Conservation (phyloP, 2,329 filamentous ascomycete species). For the Hypoxylon sp. region DNA sequence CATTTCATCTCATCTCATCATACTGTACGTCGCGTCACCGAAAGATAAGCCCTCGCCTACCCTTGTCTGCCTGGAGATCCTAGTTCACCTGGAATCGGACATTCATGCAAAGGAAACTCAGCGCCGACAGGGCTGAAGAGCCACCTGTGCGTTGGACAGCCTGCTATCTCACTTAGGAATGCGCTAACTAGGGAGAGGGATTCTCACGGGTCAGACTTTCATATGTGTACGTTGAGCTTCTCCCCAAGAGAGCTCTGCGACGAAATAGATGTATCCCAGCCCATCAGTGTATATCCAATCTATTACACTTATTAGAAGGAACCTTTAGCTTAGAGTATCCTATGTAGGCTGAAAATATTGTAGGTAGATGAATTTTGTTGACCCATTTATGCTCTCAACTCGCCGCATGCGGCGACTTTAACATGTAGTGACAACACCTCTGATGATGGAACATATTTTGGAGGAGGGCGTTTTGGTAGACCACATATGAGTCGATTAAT, state of each 20-base stretch:
- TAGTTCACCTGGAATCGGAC: neutral
- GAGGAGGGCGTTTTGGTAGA: neutral
- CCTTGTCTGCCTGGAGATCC: neutral
- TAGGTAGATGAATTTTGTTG: neutral
- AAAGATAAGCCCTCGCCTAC: no score
- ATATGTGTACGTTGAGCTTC: neutral
- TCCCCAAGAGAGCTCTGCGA: neutral
- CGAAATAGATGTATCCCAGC: neutral
- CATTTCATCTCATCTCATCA: neutral
- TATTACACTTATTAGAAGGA: neutral
- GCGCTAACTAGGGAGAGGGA: neutral
- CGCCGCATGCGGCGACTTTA: neutral
- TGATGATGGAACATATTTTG: no score
- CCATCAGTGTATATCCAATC: neutral
- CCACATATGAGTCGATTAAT: neutral
- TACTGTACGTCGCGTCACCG: neutral
- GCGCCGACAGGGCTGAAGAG: neutral
- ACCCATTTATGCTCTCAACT: neutral
- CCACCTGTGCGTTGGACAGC: neutral
- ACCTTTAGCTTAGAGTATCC: neutral
- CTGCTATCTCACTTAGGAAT: neutral
- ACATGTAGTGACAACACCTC: neutral
- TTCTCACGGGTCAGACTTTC: neutral
- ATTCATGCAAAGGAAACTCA: neutral
- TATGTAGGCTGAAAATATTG: neutral